A percentile compares a stretch with the other conserved stretches of the same genome.
Conservation (phyloP, 495 filamentous ascomycete genomes). For the Neurospora sp. region DNA sequence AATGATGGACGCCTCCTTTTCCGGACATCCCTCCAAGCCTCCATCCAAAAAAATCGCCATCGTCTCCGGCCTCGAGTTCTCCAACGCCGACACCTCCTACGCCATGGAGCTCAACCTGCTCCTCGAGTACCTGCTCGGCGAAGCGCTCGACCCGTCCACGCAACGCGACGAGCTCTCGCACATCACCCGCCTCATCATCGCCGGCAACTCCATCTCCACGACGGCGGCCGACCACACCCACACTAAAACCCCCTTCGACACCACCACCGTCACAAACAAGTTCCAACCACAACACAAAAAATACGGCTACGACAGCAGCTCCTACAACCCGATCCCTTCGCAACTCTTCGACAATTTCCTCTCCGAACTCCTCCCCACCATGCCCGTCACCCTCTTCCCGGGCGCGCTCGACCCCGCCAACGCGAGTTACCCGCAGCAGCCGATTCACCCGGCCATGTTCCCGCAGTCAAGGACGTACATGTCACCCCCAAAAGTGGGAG, state of each 20-base stretch:
- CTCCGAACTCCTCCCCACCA: slow-evolving; percentile 62
- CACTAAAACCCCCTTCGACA: slow-evolving; percentile 16
- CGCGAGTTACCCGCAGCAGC: slow-evolving; percentile 68
- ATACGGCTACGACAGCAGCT: slow-evolving; percentile 84
- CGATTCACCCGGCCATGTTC: slow-evolving; percentile 76
- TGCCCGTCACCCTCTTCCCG: slow-evolving; percentile 73
- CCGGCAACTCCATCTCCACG: slow-evolving; percentile 70
- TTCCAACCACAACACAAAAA: slow-evolving; percentile 50
- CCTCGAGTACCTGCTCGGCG: slow-evolving; percentile 80
- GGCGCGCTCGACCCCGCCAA: slow-evolving; percentile 72
- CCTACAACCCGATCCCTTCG: slow-evolving; percentile 79
- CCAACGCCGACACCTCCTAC: slow-evolving; percentile 58
- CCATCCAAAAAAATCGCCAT: slow-evolving; percentile 66
- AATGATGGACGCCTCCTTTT: slow-evolving; percentile 28
- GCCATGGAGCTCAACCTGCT: slow-evolving; percentile 65
- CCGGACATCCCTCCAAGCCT: slow-evolving; percentile 7
- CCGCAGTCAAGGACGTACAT: slow-evolving; percentile 61
- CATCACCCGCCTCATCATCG: slow-evolving; percentile 81
- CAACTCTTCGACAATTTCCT: slow-evolving; percentile 78
- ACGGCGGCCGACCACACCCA: slow-evolving; percentile 19
- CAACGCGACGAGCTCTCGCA: slow-evolving; percentile 48
- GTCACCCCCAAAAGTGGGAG: slow-evolving; percentile 25
- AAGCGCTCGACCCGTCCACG: slow-evolving; percentile 47
- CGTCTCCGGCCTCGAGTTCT: slow-evolving; percentile 78
- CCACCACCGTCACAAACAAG: slow-evolving; percentile 17